Conservation (phyloP, 2,329 filamentous ascomycete species). For the Amylocarpus encephaloides region DNA sequence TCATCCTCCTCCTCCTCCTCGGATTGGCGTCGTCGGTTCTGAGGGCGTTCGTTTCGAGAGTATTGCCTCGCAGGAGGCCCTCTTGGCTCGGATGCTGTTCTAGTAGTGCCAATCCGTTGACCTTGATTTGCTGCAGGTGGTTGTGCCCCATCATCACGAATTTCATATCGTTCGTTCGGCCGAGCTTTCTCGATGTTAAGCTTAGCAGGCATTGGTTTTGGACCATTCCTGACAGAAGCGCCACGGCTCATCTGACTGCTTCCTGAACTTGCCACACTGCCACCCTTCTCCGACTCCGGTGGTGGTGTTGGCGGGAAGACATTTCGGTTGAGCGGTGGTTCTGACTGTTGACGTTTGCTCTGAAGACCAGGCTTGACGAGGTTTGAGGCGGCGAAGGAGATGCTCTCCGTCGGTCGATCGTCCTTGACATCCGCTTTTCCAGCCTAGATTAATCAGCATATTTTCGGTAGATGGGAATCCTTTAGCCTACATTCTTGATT, state of each 20-base stretch:
- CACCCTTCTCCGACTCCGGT: constrained; percentile 71
- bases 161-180: constrained; percentile 37
- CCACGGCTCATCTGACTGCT: constrained; percentile 41
- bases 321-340: constrained; percentile 70
- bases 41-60: constrained; percentile 22
- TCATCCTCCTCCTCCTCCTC: constrained; percentile 51
- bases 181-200: constrained; percentile 55
- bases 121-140: constrained; percentile 28
- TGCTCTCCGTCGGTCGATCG: constrained; percentile 73
- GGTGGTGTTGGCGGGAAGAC: constrained; percentile 98
- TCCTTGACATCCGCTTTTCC: constrained; percentile 56
- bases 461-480: constrained; percentile 1
- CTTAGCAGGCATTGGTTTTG: constrained; percentile 54
- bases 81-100: constrained; percentile 46
- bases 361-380: constrained; percentile 80
- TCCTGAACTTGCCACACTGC: constrained; percentile 9
- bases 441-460: constrained; percentile 36
- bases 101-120: constrained; percentile 38
- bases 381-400: constrained; percentile 89
- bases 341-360: constrained; percentile 78
- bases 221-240: constrained; percentile 55
- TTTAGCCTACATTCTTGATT: constrained; percentile 59
- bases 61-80: constrained; percentile 34
- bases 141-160: constrained; percentile 29
- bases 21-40: constrained; percentile 23